Conservation (phyloP, 306 rosid genomes). For the Vicia faba region DNA sequence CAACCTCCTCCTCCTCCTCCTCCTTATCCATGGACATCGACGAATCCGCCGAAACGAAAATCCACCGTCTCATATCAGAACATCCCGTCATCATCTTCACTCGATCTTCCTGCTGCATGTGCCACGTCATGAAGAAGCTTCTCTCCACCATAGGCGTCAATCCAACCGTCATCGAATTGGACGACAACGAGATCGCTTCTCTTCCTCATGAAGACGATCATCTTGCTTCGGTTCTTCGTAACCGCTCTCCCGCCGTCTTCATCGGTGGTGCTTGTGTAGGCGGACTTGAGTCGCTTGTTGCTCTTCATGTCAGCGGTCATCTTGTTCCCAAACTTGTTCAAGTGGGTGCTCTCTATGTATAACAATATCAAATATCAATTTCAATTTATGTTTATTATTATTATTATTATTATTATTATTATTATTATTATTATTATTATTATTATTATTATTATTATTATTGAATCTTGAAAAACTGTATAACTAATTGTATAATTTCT, state of each 20-base stretch:
- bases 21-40: conserved; percentile 85
- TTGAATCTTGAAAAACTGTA: neutral
- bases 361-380: conserved; percentile 2
- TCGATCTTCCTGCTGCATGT: conserved; percentile 93
- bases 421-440: neutral
- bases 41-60: conserved; percentile 71
- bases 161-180: conserved; percentile 95
- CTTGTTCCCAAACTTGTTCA: conserved; percentile 85
- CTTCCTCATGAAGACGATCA: conserved; percentile 43
- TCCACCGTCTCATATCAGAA: conserved; percentile 92
- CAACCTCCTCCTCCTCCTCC: conserved; percentile 34
- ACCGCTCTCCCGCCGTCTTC: conserved; percentile 64
- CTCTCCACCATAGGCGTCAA: conserved; percentile 86
- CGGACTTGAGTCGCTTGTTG: conserved; percentile 89
- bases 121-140: conserved; percentile 98
- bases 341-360: conserved; percentile 87
- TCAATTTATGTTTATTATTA: neutral
- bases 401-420: neutral
- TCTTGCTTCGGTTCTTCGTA: conserved; percentile 33
- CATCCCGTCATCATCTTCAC: conserved; percentile 90
- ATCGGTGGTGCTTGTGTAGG: conserved; percentile 83
- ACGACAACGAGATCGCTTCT: conserved; percentile 83
- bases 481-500: conserved; percentile 47
- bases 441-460: neutral
- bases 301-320: conserved; percentile 93